A percentile compares a stretch with the other conserved stretches of the same genome.
These are phyloP conservation scores for Biscogniauxia sp. DNA, from an alignment of 2,329 filamentous ascomycete genomes.

Conservation along the genomic window DNA sequence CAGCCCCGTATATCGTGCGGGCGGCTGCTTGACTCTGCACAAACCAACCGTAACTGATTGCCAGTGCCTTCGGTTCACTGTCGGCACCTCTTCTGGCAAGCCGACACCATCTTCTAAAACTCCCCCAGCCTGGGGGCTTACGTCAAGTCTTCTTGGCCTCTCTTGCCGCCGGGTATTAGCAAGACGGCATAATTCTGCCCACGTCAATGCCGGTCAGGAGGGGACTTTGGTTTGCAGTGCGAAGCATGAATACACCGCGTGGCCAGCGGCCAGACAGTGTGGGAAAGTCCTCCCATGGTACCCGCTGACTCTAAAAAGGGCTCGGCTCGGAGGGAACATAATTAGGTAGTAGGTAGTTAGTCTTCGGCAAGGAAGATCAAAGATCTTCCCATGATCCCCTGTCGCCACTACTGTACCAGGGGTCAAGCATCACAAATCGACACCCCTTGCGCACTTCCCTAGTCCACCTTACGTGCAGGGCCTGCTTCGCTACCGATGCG, in stretches of 20 bases:
- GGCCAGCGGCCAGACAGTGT: slow-evolving; percentile 14
- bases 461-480: slow-evolving; percentile 28
- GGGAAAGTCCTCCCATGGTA: slow-evolving; percentile 13
- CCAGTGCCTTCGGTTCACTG: background rate
- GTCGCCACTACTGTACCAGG: slow-evolving; percentile 26
- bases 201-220: slow-evolving; percentile 8
- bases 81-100: slow-evolving; percentile 1
- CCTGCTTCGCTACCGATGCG: slow-evolving; percentile 34
- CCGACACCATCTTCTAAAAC: background rate
- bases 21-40: slow-evolving; percentile 8
- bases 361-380: slow-evolving; percentile 30
- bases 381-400: slow-evolving; percentile 31
- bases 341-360: slow-evolving; percentile 12
- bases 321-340: background rate
- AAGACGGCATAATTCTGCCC: slow-evolving; percentile 13
- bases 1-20: slow-evolving; percentile 12
- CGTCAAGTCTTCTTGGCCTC: background rate
- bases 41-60: slow-evolving; percentile 4
- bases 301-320: slow-evolving; percentile 15
- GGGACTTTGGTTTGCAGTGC: slow-evolving; percentile 10
- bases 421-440: slow-evolving; percentile 28
- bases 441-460: slow-evolving; percentile 29
- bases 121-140: background rate
- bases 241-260: slow-evolving; percentile 12
- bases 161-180: slow-evolving; percentile 1